Percentiles rank a stretch among this genome's conserved stretches.
phyloP scores from a whole-genome alignment of 2,329 filamentous ascomycete genomes.

The Rosellinia necatrix region DNA sequence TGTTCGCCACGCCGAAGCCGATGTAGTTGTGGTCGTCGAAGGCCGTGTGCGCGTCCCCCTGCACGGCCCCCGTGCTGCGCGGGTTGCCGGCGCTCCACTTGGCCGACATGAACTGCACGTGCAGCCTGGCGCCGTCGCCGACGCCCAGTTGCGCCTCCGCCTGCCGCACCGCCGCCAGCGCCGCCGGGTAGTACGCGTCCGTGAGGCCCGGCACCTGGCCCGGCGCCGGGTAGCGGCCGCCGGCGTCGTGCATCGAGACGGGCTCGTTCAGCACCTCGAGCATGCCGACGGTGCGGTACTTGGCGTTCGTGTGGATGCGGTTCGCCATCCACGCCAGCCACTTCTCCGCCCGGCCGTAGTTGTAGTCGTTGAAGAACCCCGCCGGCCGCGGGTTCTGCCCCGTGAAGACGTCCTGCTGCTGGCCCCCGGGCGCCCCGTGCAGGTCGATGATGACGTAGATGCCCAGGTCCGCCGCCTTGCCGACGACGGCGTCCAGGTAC shows the following conservation, averaged over 20 bases:
- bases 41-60: conserved; percentile 49
- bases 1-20: conserved; percentile 43
- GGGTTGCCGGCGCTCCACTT: conserved; percentile 61
- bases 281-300: conserved; percentile 62
- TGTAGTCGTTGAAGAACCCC: conserved; percentile 61
- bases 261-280: conserved; percentile 64
- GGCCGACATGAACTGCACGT: conserved; percentile 56
- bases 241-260: conserved; percentile 42
- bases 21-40: conserved; percentile 66
- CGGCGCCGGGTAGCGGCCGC: conserved; percentile 34
- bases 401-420: conserved; percentile 33
- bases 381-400: conserved; percentile 39
- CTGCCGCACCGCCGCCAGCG: conserved; percentile 52
- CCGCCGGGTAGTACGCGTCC: conserved; percentile 53
- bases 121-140: conserved; percentile 48
- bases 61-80: conserved; percentile 47
- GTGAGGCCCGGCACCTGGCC: conserved; percentile 40
- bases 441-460: conserved; percentile 41
- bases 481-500: conserved; percentile 40
- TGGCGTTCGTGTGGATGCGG: conserved; percentile 52
- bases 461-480: conserved; percentile 41
- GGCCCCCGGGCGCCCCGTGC: conserved; percentile 33
- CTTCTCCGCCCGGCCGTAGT: conserved; percentile 59
- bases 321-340: conserved; percentile 62
- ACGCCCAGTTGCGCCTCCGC: conserved; percentile 53